Base-by-base conservation (phyloP, 2,329 filamentous ascomycete genomes). In the Colletotrichum sp. region DNA sequence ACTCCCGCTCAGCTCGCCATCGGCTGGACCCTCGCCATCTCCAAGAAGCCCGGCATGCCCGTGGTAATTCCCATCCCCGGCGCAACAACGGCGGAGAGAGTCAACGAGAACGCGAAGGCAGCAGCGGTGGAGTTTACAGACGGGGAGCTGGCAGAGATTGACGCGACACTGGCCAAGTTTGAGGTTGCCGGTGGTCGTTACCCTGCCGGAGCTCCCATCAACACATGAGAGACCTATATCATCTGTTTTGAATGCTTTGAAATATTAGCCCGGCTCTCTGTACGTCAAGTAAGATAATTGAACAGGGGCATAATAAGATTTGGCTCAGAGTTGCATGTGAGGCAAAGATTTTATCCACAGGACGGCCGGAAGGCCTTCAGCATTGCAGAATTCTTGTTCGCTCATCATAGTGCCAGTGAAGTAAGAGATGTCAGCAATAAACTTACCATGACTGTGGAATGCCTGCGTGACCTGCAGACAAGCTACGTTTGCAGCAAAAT, bases 31-130 rank as follows among this genome's bases (percentile, higher is more conserved):
- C 79, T 87, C 60, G 83, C 87, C 2, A 84, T 92, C 55, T 89
- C 87, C 57, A 85, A 84, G 68, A 86, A 85, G 44, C 86, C 89
- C 8, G 91, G 89, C 52, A 88, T 90, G 87, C 90, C 90, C 26
- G 82, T 80, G 18, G 90, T 94, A 76, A 90, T 95, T 67, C 92
- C 93, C 8, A 94, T 95, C 76, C 93, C 93, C 0, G 93, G 93
- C 4, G 90, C 93, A 10, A 91, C 90, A 1, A 91, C 87, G 6
- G 85, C 84, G 12, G 87, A 85, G 49, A 87, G 92, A 26, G 87
- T 94, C 13, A 79, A 85, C n/a, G 93, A 94, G 86, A 95, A 95
- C 79, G 83, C 87, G 36, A 88, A 86, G 75, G 78, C 85, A 44
- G 84, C 92, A 7, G 83, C 85, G 44, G 84, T 92, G 7, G 84